phyloP scores from a whole-genome alignment of 2,329 filamentous ascomycete species.

The Blastomyces emzantsi region DNA sequence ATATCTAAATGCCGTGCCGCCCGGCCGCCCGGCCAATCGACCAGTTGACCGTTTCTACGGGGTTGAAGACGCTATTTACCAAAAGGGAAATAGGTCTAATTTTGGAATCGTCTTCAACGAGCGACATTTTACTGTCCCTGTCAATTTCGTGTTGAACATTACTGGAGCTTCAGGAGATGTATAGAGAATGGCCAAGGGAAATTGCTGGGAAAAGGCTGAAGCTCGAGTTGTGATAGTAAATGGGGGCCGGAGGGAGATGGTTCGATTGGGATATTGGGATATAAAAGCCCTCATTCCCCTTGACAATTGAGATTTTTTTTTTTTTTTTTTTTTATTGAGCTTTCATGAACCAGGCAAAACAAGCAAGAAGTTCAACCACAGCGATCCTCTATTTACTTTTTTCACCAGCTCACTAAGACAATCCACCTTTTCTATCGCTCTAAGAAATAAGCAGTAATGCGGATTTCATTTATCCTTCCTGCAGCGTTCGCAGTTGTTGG shows the following conservation, averaged over 20 bases:
- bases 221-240: neutral
- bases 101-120: neutral
- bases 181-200: neutral
- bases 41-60: neutral
- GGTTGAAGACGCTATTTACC: neutral
- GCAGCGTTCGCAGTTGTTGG: neutral
- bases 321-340: neutral
- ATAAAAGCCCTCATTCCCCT: neutral
- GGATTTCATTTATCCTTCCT: neutral
- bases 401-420: neutral
- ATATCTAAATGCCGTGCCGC: neutral
- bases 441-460: neutral
- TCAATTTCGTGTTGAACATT: neutral
- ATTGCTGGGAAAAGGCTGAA: neutral
- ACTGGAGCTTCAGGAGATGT: neutral
- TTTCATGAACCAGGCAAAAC: neutral
- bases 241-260: neutral
- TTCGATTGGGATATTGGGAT: constrained; percentile 2
- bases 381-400: neutral
- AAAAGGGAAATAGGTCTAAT: constrained; percentile 6
- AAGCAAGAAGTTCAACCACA: neutral
- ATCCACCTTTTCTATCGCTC: neutral
- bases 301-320: neutral
- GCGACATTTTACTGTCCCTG: neutral
- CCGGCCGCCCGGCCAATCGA: neutral